Conservation (phyloP, 2,329 filamentous ascomycete genomes). For the Lecanoromycetidae sp. region DNA sequence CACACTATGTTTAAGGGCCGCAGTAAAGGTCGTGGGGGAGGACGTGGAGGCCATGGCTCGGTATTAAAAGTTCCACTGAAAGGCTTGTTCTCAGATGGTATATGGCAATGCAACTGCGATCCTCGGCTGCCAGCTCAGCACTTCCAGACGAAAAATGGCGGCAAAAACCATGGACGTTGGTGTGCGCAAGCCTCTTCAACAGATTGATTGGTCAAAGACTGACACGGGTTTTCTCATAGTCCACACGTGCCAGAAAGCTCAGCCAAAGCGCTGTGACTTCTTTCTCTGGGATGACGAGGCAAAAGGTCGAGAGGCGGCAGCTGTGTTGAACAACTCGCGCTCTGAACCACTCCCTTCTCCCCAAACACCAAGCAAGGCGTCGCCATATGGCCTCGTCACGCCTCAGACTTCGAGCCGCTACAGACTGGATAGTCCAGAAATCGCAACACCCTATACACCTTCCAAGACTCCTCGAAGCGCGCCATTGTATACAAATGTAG, state of each 20-base stretch:
- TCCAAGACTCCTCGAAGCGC: slow-evolving; percentile 1
- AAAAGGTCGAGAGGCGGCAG: slow-evolving; percentile 38
- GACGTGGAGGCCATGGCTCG: neutral
- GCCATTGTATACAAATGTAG: neutral
- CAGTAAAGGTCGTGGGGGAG: slow-evolving; percentile 8
- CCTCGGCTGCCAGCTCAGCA: slow-evolving; percentile 42
- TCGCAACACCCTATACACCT: slow-evolving; percentile 9
- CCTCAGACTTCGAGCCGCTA: slow-evolving; percentile 8
- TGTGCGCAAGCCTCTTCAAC: slow-evolving; percentile 27
- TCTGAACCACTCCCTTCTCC: slow-evolving; percentile 30
- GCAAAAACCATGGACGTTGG: slow-evolving; percentile 44
- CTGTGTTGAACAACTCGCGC: slow-evolving; percentile 38
- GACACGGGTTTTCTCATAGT: slow-evolving; percentile 25
- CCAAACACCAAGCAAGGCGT: slow-evolving; percentile 21
- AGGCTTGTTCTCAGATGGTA: slow-evolving; percentile 32
- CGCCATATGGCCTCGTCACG: slow-evolving; percentile 6
- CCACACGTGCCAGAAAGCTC: slow-evolving; percentile 44
- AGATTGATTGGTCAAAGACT: neutral
- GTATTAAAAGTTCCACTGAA: slow-evolving; percentile 16
- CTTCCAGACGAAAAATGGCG: slow-evolving; percentile 46
- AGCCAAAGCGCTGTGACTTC: slow-evolving; percentile 42
- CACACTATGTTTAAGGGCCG: slow-evolving; percentile 16
- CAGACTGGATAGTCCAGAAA: slow-evolving; percentile 1
- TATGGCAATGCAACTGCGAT: slow-evolving; percentile 46
- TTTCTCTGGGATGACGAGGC: slow-evolving; percentile 52